phyloP scores from a whole-genome alignment of 2,329 filamentous ascomycete species.

The Colletotrichum lentis region DNA sequence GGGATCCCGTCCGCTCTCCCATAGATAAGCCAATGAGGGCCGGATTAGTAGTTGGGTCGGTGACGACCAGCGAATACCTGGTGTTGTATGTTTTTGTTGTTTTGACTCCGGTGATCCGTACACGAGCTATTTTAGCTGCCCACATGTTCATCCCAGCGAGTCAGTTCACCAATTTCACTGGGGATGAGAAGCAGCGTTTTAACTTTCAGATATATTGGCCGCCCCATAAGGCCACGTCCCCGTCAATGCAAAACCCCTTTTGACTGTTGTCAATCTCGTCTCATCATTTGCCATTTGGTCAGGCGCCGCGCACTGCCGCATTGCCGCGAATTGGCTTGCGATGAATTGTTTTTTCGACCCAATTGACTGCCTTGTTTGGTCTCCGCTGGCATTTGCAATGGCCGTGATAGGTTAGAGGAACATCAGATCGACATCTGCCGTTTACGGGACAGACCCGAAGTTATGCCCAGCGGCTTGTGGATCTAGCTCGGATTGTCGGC shows the following conservation, averaged over 20 bases:
- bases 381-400: not conserved
- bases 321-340: conserved; percentile 2
- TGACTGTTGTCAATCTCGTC: not conserved
- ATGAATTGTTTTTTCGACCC: conserved; percentile 13
- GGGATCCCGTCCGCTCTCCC: no score
- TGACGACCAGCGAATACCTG: no score
- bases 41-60: no score
- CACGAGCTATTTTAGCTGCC: no score
- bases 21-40: no score
- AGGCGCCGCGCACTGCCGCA: conserved; percentile 16
- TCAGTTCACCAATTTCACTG: conserved; percentile 1
- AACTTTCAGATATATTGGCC: conserved; percentile 25
- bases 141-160: conserved; percentile 14
- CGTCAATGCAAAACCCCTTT: not conserved
- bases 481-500: not conserved
- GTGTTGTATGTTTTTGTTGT: no score
- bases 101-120: no score
- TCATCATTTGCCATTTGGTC: no score
- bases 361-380: conserved; percentile 10
- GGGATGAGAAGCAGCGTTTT: conserved; percentile 8
- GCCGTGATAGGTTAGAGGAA: conserved; percentile 7
- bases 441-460: no score
- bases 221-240: not conserved
- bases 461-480: conserved; percentile 5
- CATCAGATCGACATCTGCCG: not conserved